Conservation (phyloP, 306 rosid genomes). For the Castanopsis chinensis region DNA sequence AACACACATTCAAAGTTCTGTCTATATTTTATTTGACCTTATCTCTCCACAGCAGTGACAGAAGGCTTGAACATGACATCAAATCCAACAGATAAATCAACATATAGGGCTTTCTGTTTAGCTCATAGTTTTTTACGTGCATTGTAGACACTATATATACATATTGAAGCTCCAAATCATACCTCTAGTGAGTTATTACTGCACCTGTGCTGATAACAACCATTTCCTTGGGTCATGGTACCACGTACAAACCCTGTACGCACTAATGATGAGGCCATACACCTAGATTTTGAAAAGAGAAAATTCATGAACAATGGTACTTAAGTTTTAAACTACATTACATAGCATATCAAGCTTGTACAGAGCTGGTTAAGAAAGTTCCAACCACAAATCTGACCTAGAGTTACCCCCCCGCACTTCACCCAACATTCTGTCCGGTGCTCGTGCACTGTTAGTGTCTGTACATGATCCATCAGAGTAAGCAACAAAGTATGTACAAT, state of each 20-base stretch:
- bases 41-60: no score
- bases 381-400: slow-evolving; percentile 50
- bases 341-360: background rate
- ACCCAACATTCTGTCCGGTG: slow-evolving; percentile 98
- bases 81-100: background rate
- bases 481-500: slow-evolving; percentile 95
- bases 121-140: background rate
- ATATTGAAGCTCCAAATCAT: slow-evolving; percentile 20
- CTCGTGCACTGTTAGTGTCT: slow-evolving; percentile 80
- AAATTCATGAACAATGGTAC: slow-evolving; percentile 21
- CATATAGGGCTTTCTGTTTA: background rate
- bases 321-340: background rate
- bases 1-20: background rate
- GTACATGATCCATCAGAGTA: slow-evolving; percentile 99
- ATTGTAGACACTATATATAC: background rate
- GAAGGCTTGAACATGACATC: background rate
- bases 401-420: slow-evolving; percentile 94
- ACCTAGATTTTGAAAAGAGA: slow-evolving; percentile 48
- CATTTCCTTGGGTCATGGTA: slow-evolving; percentile 86
- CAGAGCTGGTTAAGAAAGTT: background rate
- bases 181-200: slow-evolving; percentile 80
- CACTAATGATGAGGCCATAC: slow-evolving; percentile 94
- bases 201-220: slow-evolving; percentile 94
- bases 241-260: slow-evolving; percentile 95
- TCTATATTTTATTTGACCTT: background rate